Percentiles rank a stretch among this genome's conserved stretches.
These are phyloP conservation scores for Boletus semigastroideus DNA, from an alignment of 1,284 basidiomycete species.

Conservation along the genomic window DNA sequence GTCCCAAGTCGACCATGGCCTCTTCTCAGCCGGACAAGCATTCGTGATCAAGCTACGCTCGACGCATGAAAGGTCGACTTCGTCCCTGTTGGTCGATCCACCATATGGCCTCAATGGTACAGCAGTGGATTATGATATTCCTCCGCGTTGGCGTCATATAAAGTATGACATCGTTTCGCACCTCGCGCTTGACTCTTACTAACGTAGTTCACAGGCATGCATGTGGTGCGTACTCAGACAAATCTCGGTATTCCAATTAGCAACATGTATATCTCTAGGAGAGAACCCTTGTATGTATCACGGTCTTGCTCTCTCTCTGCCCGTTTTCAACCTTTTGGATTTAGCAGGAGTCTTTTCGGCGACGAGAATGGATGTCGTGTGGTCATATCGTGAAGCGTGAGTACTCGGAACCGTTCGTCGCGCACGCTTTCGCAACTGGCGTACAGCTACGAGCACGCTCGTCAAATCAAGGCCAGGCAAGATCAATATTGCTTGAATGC, in stretches of 20 bases:
- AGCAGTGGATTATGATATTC: conserved; percentile 26
- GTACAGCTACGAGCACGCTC: conserved; percentile 35
- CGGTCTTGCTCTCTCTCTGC: not conserved
- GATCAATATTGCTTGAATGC: conserved; percentile 66
- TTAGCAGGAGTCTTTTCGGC: conserved; percentile 25
- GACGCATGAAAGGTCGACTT: conserved; percentile 43
- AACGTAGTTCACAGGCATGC: conserved; percentile 37
- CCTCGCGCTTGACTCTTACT: not conserved
- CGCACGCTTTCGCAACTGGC: conserved; percentile 20
- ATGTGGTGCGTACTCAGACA: conserved; percentile 34
- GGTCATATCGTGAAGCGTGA: conserved; percentile 51
- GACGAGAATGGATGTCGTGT: conserved; percentile 51
- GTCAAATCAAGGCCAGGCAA: conserved; percentile 68
- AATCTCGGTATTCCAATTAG: not conserved
- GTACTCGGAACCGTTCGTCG: not conserved
- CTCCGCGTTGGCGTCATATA: conserved; percentile 50
- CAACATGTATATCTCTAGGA: conserved; percentile 11
- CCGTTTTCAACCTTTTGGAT: conserved; percentile 4
- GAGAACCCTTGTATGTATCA: conserved; percentile 24
- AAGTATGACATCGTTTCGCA: conserved; percentile 30
- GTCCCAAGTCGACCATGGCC: conserved; percentile 17
- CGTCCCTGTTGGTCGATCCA: conserved; percentile 47
- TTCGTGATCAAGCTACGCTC: conserved; percentile 51
- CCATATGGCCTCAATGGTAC: conserved; percentile 40
- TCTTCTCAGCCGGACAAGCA: conserved; percentile 43